Evolutionary conservation across 2,329 filamentous ascomycete species (phyloP).

Genomic region (Bisporella sp.): DNA sequence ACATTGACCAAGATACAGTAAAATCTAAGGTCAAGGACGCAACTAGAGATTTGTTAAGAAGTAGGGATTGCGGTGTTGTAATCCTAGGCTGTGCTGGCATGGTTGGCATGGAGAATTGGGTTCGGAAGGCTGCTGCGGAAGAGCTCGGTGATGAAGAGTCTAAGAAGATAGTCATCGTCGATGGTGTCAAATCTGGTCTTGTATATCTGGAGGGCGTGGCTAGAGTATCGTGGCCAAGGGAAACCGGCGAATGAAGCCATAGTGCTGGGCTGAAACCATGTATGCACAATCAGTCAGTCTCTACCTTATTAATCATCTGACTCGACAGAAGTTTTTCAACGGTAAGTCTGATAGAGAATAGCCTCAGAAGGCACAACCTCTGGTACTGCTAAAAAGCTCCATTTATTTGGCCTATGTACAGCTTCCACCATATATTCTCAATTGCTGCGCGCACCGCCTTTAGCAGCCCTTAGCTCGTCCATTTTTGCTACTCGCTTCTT

Average conservation of each 20-base stretch:
- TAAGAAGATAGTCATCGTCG: constrained; percentile 59
- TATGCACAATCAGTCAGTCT: too few species aligned
- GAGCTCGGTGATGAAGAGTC: constrained; percentile 54
- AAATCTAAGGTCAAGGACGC: constrained; percentile 60
- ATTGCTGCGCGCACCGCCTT: constrained; percentile 81
- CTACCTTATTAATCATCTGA: too few species aligned
- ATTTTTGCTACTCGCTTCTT: constrained; percentile 98
- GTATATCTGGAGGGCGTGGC: constrained; percentile 21
- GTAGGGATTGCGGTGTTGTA: constrained; percentile 55
- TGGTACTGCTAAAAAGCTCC: too few species aligned
- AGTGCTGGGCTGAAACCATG: background rate
- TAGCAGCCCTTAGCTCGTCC: constrained; percentile 86
- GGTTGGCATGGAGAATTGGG: constrained; percentile 74
- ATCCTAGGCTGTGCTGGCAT: constrained; percentile 89
- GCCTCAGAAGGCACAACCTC: too few species aligned
- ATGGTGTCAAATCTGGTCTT: constrained; percentile 69
- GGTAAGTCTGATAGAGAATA: too few species aligned
- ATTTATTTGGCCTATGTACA: constrained; percentile 13
- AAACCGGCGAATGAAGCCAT: background rate
- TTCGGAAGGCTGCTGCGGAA: constrained; percentile 61
- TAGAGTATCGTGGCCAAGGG: constrained; percentile 9
- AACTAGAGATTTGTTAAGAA: constrained; percentile 55
- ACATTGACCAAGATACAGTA: constrained; percentile 57
- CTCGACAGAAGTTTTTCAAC: too few species aligned
- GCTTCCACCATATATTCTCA: constrained; percentile 30